Percentiles rank a stretch among this genome's conserved stretches.
Evolutionary conservation across 1,139 yeast species (phyloP).

Genomic region (Pichia inconspicua): DNA sequence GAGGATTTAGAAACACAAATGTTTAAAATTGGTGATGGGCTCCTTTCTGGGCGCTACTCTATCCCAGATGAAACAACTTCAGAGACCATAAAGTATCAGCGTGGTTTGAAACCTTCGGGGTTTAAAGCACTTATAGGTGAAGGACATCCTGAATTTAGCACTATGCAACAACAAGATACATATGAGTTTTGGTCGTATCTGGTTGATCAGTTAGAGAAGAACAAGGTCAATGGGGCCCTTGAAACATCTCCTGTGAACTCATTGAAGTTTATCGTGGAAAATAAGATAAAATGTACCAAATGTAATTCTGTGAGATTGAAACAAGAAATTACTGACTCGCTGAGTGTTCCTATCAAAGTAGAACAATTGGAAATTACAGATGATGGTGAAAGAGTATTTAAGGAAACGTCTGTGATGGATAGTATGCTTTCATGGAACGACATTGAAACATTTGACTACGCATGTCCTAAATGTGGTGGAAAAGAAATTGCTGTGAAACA

Average conservation of each 20-base stretch:
- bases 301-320: constrained; percentile 58
- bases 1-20: constrained; percentile 63
- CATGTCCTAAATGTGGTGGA: constrained; percentile 53
- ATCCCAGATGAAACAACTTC: constrained; percentile 41
- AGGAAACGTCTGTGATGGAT: constrained; percentile 44
- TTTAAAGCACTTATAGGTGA: constrained; percentile 73
- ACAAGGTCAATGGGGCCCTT: constrained; percentile 26
- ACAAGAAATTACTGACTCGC: constrained; percentile 54
- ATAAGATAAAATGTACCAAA: constrained; percentile 52
- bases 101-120: constrained; percentile 69
- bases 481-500: constrained; percentile 34
- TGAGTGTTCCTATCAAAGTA: constrained; percentile 54
- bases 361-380: constrained; percentile 35
- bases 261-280: constrained; percentile 59
- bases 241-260: constrained; percentile 39
- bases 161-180: constrained; percentile 92
- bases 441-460: constrained; percentile 56
- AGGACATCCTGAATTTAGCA: constrained; percentile 72
- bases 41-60: constrained; percentile 67
- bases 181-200: constrained; percentile 76
- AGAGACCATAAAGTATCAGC: constrained; percentile 44
- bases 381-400: constrained; percentile 39
- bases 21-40: constrained; percentile 71
- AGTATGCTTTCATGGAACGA: constrained; percentile 40
- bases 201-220: constrained; percentile 50